Evolutionary conservation across 352 stramenopile genomes (phyloP).

Genomic region (Globisporangium perplexum): DNA sequence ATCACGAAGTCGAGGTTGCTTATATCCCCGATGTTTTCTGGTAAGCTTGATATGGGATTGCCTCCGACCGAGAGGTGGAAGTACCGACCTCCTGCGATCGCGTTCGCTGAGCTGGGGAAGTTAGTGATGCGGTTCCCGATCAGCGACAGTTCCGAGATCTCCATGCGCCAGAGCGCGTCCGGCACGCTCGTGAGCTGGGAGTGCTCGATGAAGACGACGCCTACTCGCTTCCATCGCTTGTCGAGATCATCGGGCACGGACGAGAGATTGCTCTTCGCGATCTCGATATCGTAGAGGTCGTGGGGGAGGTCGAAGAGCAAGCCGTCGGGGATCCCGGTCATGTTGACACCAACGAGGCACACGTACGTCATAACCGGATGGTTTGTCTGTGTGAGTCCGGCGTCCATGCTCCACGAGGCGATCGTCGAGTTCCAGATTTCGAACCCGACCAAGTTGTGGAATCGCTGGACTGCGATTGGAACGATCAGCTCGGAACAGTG

Average conservation of each 20-base stretch:
- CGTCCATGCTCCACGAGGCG: constrained; percentile 12
- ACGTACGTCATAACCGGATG: constrained; percentile 10
- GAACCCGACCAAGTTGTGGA: constrained; percentile 15
- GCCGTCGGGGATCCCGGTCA: constrained; percentile 7
- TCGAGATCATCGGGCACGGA: constrained; percentile 4
- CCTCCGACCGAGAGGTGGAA: neutral
- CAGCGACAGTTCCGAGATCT: constrained; percentile 6
- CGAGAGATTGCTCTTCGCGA: constrained; percentile 6
- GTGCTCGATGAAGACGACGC: constrained; percentile 4
- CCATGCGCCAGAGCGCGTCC: neutral
- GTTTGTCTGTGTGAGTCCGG: constrained; percentile 13
- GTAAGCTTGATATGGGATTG: neutral
- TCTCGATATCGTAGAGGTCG: constrained; percentile 9
- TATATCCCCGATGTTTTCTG: neutral
- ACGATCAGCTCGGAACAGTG: constrained; percentile 20
- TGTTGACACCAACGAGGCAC: constrained; percentile 3
- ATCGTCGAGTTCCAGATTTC: constrained; percentile 29
- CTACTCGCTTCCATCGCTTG: neutral
- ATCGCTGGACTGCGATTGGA: constrained; percentile 15
- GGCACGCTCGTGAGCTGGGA: neutral
- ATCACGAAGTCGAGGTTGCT: neutral
- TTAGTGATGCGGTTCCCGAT: constrained; percentile 1
- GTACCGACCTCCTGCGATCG: neutral
- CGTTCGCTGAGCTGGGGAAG: neutral
- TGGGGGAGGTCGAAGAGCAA: constrained; percentile 5